Base-by-base conservation (phyloP, 2,329 filamentous ascomycete species). In the Fusarium liriodendri region DNA sequence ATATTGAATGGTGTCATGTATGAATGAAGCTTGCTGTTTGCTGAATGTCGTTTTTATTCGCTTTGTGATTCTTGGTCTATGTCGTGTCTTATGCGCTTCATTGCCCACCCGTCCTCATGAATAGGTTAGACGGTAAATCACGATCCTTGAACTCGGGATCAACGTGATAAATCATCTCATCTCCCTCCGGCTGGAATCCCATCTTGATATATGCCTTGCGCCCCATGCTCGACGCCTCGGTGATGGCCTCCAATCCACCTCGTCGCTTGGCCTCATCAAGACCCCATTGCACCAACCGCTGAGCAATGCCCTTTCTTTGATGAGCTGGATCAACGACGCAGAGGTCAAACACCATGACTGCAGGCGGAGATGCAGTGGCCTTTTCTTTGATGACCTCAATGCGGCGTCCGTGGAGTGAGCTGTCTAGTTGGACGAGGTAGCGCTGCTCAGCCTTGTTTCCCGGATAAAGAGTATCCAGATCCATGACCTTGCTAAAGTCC, bases 311-410 rank as follows among this genome's bases (percentile, higher is more conserved):
- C n/a, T 77, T 78, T 13, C 88, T 82, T 75, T 91, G 89, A 64
- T 86, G 89, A 0, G 76, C 80, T 1, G 89, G 89, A 68, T 90
- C 84, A 6, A 90, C 88, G 18, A 81, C 85, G 68, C 87, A 89
- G 3, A 87, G 70, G 63, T 88, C 85, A 64, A 91, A 81, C 1
- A 84, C 84, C 76, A 90, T 84, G 4, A 87, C 81, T 0, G 88
- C 84, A 0, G 88, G 87, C 4, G 80, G 82, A 4, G 76, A 72
- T 2, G 80, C 79, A 1, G 57, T 61, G 4, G 83, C 81, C 58
- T 86, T 86, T 60, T 85, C 81, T 63, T 79, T 79, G 35, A 86
- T 80, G 3, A 84, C 80, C 60, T 85, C 82, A 11, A 84, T 77
- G 13, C 88, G 84, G 1, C 82, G 82, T 67, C 79, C 82, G 74